Percentiles rank a stretch among this genome's conserved stretches.
Conservation (phyloP, 495 filamentous ascomycete genomes). For the Penicillium tannophilum region DNA sequence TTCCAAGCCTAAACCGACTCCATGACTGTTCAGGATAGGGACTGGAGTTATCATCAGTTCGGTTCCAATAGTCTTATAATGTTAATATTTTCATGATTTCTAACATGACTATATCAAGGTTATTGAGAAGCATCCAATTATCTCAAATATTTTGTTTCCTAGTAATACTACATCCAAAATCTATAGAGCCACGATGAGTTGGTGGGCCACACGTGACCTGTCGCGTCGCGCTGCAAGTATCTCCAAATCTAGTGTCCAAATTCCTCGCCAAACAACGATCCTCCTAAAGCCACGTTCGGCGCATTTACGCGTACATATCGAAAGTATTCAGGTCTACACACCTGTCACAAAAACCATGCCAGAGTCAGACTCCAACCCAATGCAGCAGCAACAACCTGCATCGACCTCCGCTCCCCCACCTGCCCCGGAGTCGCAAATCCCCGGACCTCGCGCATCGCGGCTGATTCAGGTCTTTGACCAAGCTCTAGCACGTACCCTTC, state of each 20-base stretch:
- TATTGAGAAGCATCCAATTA: too few relatives aligned
- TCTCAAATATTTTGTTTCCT: too few relatives aligned
- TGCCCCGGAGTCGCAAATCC: constrained; percentile 60
- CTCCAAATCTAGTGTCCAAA: constrained; percentile 5
- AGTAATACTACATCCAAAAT: too few relatives aligned
- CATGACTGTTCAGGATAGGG: neutral
- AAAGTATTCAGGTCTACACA: neutral
- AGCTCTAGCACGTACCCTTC: constrained; percentile 69
- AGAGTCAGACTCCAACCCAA: neutral
- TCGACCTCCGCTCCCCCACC: constrained; percentile 37
- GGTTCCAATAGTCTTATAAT: neutral
- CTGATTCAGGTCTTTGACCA: constrained; percentile 70
- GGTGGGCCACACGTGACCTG: constrained; percentile 20
- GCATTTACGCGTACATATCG: neutral
- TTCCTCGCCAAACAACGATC: constrained; percentile 12
- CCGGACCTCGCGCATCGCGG: constrained; percentile 73
- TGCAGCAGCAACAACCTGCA: neutral
- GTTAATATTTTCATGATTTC: too few relatives aligned
- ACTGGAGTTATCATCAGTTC: neutral
- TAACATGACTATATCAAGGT: too few relatives aligned
- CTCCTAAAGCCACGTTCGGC: neutral
- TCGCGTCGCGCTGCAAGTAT: constrained; percentile 25
- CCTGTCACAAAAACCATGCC: neutral
- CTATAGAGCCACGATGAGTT: neutral
- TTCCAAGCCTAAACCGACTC: neutral